A percentile compares a stretch with the other conserved stretches of the same genome.
Evolutionary conservation across 768 basidiomycete genomes (phyloP).

Genomic region (Russula sp.): DNA sequence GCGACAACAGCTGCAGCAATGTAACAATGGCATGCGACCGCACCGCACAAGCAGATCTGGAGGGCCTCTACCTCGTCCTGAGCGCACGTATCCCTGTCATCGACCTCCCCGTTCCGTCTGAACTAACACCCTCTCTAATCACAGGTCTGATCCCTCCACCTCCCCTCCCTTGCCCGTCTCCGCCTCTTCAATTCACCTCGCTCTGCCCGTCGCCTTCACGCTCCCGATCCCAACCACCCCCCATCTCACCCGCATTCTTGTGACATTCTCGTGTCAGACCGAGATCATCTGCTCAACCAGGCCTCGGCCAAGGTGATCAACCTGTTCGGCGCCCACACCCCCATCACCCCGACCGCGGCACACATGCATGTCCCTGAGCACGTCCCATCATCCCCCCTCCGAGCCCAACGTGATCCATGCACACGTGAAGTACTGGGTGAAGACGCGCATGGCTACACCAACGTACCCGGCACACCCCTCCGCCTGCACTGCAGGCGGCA

Average conservation of each 20-base stretch:
- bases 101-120: background rate
- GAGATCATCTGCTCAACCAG: slow-evolving; percentile 43
- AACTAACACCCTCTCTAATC: background rate
- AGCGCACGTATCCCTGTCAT: slow-evolving; percentile 43
- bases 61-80: slow-evolving; percentile 57
- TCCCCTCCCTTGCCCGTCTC: slow-evolving; percentile 73
- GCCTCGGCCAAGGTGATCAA: slow-evolving; percentile 80
- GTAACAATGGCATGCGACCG: slow-evolving; percentile 66
- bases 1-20: no score
- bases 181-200: slow-evolving; percentile 47
- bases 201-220: no score
- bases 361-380: slow-evolving; percentile 56
- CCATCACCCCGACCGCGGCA: slow-evolving; percentile 46
- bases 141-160: slow-evolving; percentile 80
- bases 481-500: slow-evolving; percentile 51
- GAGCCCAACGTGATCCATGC: slow-evolving; percentile 63
- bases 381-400: slow-evolving; percentile 40
- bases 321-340: slow-evolving; percentile 64
- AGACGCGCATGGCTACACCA: slow-evolving; percentile 78
- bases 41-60: slow-evolving; percentile 63
- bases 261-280: no score
- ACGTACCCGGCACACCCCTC: slow-evolving; percentile 60
- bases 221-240: no score
- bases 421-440: slow-evolving; percentile 74
- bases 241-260: no score